Evolutionary conservation across 495 filamentous ascomycete species (phyloP).

Genomic region (Aspergillus steynii): DNA sequence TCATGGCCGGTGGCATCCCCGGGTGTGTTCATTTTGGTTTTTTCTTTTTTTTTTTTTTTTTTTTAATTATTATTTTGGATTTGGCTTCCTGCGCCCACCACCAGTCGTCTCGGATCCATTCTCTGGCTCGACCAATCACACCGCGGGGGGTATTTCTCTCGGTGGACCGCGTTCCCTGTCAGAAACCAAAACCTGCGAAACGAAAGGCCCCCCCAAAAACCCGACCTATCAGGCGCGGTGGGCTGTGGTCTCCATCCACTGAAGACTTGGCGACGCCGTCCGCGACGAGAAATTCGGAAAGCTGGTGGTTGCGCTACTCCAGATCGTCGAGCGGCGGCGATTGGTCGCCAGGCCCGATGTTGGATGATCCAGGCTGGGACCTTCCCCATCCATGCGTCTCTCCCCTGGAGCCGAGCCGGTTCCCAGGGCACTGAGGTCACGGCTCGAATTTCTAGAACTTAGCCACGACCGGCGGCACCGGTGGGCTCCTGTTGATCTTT

Average conservation of each 20-base stretch:
- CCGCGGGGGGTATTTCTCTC: not conserved
- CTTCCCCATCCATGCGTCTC: constrained; percentile 17
- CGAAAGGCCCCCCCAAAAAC: too few species aligned
- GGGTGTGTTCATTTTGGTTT: not conserved
- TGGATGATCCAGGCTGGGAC: constrained; percentile 7
- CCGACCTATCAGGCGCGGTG: too few species aligned
- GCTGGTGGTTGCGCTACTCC: constrained; percentile 5
- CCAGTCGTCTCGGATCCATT: not conserved
- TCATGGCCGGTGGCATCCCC: not conserved
- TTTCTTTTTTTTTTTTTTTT: too few species aligned
- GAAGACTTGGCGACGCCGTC: constrained; percentile 18
- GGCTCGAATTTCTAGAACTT: constrained; percentile 16
- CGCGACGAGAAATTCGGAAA: constrained; percentile 1
- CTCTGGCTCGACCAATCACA: too few species aligned
- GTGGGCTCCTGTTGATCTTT: not conserved
- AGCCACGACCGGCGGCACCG: constrained; percentile 4
- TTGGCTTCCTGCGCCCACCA: not conserved
- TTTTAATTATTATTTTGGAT: too few species aligned
- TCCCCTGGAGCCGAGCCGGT: not conserved
- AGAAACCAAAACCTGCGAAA: not conserved
- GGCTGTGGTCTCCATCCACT: not conserved
- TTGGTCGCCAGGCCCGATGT: constrained; percentile 11
- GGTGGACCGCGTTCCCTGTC: not conserved
- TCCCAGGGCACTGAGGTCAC: not conserved
- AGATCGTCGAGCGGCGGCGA: not conserved